Base-by-base conservation (phyloP, 345 rosid genomes). In the Citrus inodora region DNA sequence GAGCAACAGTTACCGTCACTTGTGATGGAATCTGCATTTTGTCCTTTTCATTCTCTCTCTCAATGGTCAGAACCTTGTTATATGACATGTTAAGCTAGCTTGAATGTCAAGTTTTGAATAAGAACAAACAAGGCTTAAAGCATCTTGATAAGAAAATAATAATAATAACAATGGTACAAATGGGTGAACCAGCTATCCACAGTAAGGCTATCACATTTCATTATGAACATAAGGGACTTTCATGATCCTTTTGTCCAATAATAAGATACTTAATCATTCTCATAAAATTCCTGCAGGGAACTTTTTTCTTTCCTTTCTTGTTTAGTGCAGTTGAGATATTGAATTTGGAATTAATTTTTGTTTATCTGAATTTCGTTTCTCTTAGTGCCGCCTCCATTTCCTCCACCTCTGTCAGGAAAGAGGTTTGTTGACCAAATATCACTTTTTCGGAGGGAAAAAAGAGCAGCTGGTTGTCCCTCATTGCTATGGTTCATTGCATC, bases 381-480 rank as follows among this genome's bases (percentile, higher is more conserved):
- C 77, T 76, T 80, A 92, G 99, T 94, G 92, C 97, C 98, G 66
- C 86, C 93, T 71, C 92, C 93, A 33, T 87, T 93, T 75, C 98
- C 94, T 71, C 97, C 97, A 73, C 88, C 89, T 76, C 83, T 85
- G 78, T 96, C 97, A 76, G 95, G 94, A 88, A 91, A 85, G 92
- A 92, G 91, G 75, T 88, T 82, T 74, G 69, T 80, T 40, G 81
- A 92, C 38, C 98, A 96, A 25, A 30, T 90, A 32, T 77, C 78
- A 71, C 87, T 84, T 66, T 89, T 95, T 30, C 80, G 76, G 77
- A 79, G 64, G 59, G 85, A 92, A 86, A 87, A 94, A 77, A 81
- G 77, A 77, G 93, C 87, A 53, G 66, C 86, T 33, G 94, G 94
- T 7, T 92, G 99, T 82, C 99, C 99, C 22, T 92, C 98, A 1